Evolutionary conservation across 768 basidiomycete genomes (phyloP).

Genomic region (Nevesoporus exiguus): DNA sequence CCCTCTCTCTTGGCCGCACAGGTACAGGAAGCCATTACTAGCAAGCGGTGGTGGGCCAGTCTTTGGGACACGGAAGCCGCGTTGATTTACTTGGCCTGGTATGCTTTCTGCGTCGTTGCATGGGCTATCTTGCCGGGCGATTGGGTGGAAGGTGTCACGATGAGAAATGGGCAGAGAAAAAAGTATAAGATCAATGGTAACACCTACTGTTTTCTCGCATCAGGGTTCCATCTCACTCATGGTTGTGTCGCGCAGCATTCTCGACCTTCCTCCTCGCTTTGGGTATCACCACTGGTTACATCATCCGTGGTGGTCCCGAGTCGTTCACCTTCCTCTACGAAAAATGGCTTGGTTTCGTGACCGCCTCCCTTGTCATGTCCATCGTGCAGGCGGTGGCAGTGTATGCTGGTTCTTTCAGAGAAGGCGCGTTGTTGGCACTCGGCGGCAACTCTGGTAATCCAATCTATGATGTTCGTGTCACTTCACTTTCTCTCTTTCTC

Average conservation of each 20-base stretch:
- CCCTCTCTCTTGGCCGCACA: slow-evolving; percentile 32
- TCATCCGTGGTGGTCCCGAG: slow-evolving; percentile 70
- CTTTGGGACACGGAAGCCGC: slow-evolving; percentile 84
- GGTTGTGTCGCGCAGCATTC: slow-evolving; percentile 53
- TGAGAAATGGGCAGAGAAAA: slow-evolving; percentile 75
- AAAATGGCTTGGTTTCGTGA: slow-evolving; percentile 86
- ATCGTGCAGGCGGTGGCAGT: slow-evolving; percentile 67
- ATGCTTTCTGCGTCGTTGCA: slow-evolving; percentile 76
- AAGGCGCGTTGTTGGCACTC: slow-evolving; percentile 72
- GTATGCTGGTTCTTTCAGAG: slow-evolving; percentile 67
- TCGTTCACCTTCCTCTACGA: slow-evolving; percentile 89
- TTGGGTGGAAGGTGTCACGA: slow-evolving; percentile 59
- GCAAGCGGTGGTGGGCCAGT: slow-evolving; percentile 59
- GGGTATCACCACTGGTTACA: slow-evolving; percentile 64
- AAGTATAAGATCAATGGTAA: slow-evolving; percentile 94
- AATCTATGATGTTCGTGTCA: slow-evolving; percentile 79
- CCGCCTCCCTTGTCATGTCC: slow-evolving; percentile 79
- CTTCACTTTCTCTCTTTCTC: neutral
- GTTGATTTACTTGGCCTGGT: slow-evolving; percentile 83
- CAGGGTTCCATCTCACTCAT: neutral
- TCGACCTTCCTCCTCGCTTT: slow-evolving; percentile 81
- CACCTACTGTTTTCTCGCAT: slow-evolving; percentile 12
- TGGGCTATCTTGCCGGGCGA: slow-evolving; percentile 82
- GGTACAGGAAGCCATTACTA: slow-evolving; percentile 46
- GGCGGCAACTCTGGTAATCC: slow-evolving; percentile 89